Evolutionary conservation across 1,284 basidiomycete genomes (phyloP).

Genomic region (Melampsora americana): DNA sequence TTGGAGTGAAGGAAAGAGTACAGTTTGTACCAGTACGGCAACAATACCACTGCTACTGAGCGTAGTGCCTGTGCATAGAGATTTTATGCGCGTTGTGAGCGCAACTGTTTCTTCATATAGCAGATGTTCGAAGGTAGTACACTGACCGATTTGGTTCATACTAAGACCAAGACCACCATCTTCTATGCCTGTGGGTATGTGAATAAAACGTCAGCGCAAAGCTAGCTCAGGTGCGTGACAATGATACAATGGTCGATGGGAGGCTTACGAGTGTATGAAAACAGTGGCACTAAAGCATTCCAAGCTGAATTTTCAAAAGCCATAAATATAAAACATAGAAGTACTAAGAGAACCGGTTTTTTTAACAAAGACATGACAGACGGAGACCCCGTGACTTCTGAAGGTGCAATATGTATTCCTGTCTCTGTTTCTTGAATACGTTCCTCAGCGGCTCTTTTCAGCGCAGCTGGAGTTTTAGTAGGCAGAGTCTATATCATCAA

Average conservation of each 20-base stretch:
- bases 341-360: constrained; percentile 10
- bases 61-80: constrained; percentile 9
- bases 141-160: constrained; percentile 36
- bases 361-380: constrained; percentile 7
- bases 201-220: neutral
- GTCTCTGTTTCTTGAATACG: neutral
- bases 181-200: constrained; percentile 22
- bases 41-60: constrained; percentile 33
- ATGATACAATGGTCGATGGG: too few species aligned
- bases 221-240: too few species aligned
- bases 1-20: constrained; percentile 28
- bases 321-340: constrained; percentile 29
- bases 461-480: constrained; percentile 6
- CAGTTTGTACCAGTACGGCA: constrained; percentile 21
- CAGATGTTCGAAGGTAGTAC: neutral
- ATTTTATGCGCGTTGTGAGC: too few species aligned
- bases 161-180: constrained; percentile 37
- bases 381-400: neutral
- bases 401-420: neutral
- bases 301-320: constrained; percentile 31
- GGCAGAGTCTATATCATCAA: constrained; percentile 7
- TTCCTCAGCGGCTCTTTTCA: constrained; percentile 4
- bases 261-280: constrained; percentile 32
- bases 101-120: neutral
- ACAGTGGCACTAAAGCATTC: constrained; percentile 32